Evolutionary conservation across 352 stramenopile genomes (phyloP).

Genomic region (Phytophthora pini): DNA sequence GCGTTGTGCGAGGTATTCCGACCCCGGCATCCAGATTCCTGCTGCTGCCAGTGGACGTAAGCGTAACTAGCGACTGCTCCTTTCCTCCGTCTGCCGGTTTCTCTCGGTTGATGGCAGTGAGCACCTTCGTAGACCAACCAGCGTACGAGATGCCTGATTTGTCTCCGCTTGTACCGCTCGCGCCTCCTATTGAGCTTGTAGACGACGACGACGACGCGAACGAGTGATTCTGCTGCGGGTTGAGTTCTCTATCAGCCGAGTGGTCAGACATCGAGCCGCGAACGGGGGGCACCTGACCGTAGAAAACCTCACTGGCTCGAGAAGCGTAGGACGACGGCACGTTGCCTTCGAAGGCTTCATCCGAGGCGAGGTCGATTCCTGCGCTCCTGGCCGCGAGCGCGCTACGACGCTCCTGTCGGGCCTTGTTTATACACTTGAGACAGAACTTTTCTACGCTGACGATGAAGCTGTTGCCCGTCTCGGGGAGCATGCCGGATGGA

Average conservation of each 20-base stretch:
- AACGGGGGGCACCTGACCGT: slow-evolving; percentile 26
- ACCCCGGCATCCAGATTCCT: slow-evolving; percentile 26
- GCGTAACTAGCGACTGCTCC: slow-evolving; percentile 35
- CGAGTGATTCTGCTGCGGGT: slow-evolving; percentile 40
- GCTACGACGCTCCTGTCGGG: slow-evolving; percentile 59
- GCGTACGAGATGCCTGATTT: slow-evolving; percentile 59
- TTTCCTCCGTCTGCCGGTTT: slow-evolving; percentile 41
- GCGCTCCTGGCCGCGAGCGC: slow-evolving; percentile 31
- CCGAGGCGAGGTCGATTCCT: slow-evolving; percentile 16
- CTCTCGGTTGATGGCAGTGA: slow-evolving; percentile 52
- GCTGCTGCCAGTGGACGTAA: slow-evolving; percentile 29
- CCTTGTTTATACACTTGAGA: slow-evolving; percentile 80
- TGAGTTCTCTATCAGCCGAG: slow-evolving; percentile 27
- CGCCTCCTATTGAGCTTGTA: slow-evolving; percentile 35
- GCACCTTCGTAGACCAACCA: slow-evolving; percentile 66
- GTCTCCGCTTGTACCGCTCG: slow-evolving; percentile 30
- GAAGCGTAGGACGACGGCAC: slow-evolving; percentile 35
- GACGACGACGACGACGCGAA: slow-evolving; percentile 56
- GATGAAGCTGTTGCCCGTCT: slow-evolving; percentile 57
- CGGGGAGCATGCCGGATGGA: slow-evolving; percentile 58
- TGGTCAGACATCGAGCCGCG: slow-evolving; percentile 46
- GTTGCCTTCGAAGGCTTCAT: slow-evolving; percentile 29
- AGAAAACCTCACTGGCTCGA: slow-evolving; percentile 42
- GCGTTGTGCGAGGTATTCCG: slow-evolving; percentile 7
- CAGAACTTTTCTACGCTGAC: slow-evolving; percentile 86